phyloP scores from a whole-genome alignment of 169 alveolate species.

The Pseudocohnilembus persalinus region DNA sequence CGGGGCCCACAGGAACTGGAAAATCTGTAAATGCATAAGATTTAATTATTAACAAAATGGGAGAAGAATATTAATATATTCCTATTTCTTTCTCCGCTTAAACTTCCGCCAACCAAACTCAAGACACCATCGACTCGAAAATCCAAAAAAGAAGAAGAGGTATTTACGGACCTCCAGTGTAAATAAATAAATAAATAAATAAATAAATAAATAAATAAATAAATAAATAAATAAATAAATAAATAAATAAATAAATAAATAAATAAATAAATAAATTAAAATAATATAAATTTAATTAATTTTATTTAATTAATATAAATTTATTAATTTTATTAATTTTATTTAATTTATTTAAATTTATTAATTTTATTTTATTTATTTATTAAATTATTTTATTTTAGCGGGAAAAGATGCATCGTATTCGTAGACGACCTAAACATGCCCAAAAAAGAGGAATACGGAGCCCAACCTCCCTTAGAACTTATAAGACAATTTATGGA shows the following conservation, averaged over 20 bases:
- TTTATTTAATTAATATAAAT: no score
- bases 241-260: no score
- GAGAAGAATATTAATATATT: slow-evolving; percentile 80
- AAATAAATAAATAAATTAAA: no score
- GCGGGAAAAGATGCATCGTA: slow-evolving; percentile 86
- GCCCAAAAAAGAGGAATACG: slow-evolving; percentile 93
- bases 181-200: slow-evolving; percentile 9
- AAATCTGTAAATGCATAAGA: slow-evolving; percentile 83
- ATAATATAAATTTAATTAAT: no score
- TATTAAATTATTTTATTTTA: slow-evolving; percentile 38
- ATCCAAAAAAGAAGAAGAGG: slow-evolving; percentile 89
- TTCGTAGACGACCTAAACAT: slow-evolving; percentile 93
- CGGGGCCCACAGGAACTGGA: slow-evolving; percentile 94
- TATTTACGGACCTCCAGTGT: slow-evolving; percentile 89
- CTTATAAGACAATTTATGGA: slow-evolving; percentile 91
- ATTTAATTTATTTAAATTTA: no score
- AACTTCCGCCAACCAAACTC: slow-evolving; percentile 91
- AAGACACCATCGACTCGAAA: slow-evolving; percentile 88
- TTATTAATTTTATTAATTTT: no score
- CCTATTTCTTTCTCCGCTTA: slow-evolving; percentile 91
- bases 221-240: no score
- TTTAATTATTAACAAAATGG: slow-evolving; percentile 72
- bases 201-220: no score
- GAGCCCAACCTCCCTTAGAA: slow-evolving; percentile 95
- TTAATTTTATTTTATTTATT: no score